Evolutionary conservation across 1,284 basidiomycete species (phyloP).

Genomic region (Apiotrichum gracile): DNA sequence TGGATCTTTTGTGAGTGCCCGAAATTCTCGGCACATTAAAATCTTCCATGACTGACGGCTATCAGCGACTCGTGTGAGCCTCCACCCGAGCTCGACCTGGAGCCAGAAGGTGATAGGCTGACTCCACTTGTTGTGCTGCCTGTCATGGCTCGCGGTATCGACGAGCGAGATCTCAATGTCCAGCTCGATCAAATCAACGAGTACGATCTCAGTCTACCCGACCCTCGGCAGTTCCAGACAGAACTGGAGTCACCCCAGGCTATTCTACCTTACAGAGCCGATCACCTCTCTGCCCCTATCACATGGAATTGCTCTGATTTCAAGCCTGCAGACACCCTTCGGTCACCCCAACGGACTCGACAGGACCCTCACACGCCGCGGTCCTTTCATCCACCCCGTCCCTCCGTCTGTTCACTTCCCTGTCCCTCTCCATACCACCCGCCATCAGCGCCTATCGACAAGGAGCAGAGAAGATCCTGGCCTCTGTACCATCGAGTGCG

Average conservation of each 20-base stretch:
- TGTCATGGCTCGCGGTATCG: not conserved
- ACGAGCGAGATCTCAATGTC: not conserved
- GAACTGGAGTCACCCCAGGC: too few relatives aligned
- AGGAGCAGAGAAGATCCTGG: not conserved
- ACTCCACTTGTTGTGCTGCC: not conserved
- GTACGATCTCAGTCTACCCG: not conserved
- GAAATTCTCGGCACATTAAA: not conserved
- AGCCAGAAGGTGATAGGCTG: not conserved
- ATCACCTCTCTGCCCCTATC: too few relatives aligned
- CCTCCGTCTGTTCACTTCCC: too few relatives aligned
- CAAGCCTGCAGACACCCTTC: too few relatives aligned
- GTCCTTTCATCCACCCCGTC: too few relatives aligned
- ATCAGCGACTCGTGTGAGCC: not conserved
- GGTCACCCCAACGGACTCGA: too few relatives aligned
- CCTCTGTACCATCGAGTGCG: not conserved
- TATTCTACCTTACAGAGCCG: too few relatives aligned
- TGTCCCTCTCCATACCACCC: too few relatives aligned
- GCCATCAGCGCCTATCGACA: too few relatives aligned
- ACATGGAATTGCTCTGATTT: too few relatives aligned
- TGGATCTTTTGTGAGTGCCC: not conserved
- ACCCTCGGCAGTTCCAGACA: not conserved
- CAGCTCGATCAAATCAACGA: not conserved
- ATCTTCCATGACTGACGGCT: too few relatives aligned
- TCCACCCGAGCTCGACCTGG: not conserved
- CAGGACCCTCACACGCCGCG: too few relatives aligned